Evolutionary conservation across 208 protist species (phyloP).

Genomic region (Leishmania tropica): DNA sequence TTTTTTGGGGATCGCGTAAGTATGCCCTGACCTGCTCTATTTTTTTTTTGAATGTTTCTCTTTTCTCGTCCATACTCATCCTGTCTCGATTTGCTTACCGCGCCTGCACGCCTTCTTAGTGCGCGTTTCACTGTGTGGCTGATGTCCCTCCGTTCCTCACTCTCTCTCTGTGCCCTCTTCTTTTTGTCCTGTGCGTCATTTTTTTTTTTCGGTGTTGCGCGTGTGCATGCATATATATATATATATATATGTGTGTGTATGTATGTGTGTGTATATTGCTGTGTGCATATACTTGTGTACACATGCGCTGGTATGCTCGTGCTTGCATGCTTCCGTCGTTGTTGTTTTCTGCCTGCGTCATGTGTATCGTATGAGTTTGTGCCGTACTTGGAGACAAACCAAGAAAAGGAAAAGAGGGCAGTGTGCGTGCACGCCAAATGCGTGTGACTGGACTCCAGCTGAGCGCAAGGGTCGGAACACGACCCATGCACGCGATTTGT

Average conservation of each 20-base stretch:
- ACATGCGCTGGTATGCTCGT: background rate
- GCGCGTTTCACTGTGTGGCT: too few species aligned
- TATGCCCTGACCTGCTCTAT: background rate
- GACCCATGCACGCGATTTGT: background rate
- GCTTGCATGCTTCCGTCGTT: background rate
- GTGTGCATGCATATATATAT: too few species aligned
- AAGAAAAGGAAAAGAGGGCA: background rate
- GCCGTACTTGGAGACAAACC: background rate
- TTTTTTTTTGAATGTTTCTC: background rate
- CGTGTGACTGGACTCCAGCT: background rate
- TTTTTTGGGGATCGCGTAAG: background rate
- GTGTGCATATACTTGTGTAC: background rate
- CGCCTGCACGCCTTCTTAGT: background rate
- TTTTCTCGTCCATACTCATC: background rate
- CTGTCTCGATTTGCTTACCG: background rate
- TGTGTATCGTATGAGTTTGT: background rate
- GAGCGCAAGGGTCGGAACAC: background rate
- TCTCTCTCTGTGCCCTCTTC: background rate
- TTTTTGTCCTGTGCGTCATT: too few species aligned
- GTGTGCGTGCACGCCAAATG: background rate
- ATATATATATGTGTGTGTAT: too few species aligned
- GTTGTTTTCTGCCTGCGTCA: background rate
- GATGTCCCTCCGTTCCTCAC: background rate
- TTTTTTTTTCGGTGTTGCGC: too few species aligned
- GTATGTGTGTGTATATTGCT: too few species aligned